phyloP scores from a whole-genome alignment of 2,329 filamentous ascomycete species.

The Tolypocladium tundrense region DNA sequence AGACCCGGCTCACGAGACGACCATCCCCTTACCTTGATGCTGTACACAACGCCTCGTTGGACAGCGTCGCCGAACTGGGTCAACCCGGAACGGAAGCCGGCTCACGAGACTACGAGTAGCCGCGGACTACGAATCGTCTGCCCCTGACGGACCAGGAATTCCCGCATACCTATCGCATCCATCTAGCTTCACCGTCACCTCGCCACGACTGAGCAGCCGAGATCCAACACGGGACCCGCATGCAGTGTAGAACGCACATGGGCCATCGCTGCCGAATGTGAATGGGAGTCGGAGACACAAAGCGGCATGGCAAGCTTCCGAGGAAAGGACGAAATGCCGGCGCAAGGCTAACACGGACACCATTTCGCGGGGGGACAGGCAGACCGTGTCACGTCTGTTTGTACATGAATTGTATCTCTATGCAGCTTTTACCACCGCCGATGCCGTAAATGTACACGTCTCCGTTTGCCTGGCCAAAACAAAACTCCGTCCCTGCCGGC shows the following conservation, averaged over 20 bases:
- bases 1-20: not conserved
- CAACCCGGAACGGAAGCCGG: not conserved
- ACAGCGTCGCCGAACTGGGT: not conserved
- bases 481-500: slow-evolving; percentile 5
- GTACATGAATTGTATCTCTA: slow-evolving; percentile 16
- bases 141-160: not conserved
- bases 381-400: slow-evolving; percentile 1
- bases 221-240: not conserved
- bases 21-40: not conserved
- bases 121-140: not conserved
- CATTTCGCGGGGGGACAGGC: not conserved
- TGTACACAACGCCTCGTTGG: not conserved
- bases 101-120: not conserved
- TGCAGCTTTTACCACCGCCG: slow-evolving; percentile 18
- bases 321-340: not conserved
- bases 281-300: not conserved
- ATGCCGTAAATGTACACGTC: slow-evolving; percentile 21
- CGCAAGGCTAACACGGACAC: not conserved
- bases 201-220: not conserved
- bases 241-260: not conserved
- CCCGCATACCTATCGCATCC: not conserved
- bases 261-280: not conserved
- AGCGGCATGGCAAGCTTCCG: not conserved
- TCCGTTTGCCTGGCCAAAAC: not conserved
- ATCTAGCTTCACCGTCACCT: not conserved